Evolutionary conservation across 2,329 filamentous ascomycete species (phyloP).

Genomic region (Graphiopsis chlorocephala): DNA sequence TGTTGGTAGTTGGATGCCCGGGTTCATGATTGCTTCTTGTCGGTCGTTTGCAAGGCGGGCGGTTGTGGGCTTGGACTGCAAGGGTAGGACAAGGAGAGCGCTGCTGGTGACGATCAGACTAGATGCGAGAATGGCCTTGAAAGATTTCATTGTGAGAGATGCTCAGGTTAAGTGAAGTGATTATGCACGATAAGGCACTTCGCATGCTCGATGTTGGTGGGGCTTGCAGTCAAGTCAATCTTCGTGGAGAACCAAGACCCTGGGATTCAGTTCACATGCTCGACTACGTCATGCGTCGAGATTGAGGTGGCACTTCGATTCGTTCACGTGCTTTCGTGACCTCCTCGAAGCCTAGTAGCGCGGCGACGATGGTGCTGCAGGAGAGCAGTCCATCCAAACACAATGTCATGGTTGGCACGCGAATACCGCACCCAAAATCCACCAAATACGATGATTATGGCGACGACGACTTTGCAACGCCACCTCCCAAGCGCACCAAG

Average conservation of each 20-base stretch:
- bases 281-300: background rate
- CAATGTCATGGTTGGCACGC: slow-evolving; percentile 48
- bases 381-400: slow-evolving; percentile 43
- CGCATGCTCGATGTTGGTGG: background rate
- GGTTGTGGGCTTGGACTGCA: slow-evolving; percentile 20
- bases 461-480: slow-evolving; percentile 32
- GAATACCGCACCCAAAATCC: slow-evolving; percentile 44
- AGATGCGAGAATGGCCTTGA: slow-evolving; percentile 16
- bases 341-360: background rate
- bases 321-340: slow-evolving; percentile 6
- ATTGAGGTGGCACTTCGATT: background rate
- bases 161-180: slow-evolving; percentile 1
- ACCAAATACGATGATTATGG: slow-evolving; percentile 42
- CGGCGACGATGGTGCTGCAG: slow-evolving; percentile 32
- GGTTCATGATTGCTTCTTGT: slow-evolving; percentile 26
- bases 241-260: background rate
- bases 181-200: background rate
- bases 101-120: slow-evolving; percentile 18
- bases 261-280: slow-evolving; percentile 1
- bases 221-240: background rate
- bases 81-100: slow-evolving; percentile 21
- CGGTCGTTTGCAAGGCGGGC: slow-evolving; percentile 15
- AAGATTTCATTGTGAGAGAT: slow-evolving; percentile 11
- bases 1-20: slow-evolving; percentile 26
- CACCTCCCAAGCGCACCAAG: slow-evolving; percentile 43